A percentile compares a stretch with the other conserved stretches of the same genome.
These are phyloP conservation scores for Calophaca sinica DNA, from an alignment of 306 rosid species.

Conservation along the genomic window DNA sequence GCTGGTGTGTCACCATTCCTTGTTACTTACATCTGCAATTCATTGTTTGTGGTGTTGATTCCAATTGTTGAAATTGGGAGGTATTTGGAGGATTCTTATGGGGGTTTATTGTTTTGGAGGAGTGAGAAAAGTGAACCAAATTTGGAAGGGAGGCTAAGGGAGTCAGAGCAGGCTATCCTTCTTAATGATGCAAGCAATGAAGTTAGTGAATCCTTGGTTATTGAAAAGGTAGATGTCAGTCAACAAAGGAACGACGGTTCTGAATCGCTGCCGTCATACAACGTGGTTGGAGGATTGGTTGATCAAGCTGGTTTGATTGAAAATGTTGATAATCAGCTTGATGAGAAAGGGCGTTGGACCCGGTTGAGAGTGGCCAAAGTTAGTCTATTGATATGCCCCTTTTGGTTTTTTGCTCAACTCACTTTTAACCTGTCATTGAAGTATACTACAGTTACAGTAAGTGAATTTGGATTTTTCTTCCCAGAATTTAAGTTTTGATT, in stretches of 20 bases:
- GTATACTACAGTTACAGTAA: constrained; percentile 95
- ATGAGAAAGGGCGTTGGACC: constrained; percentile 91
- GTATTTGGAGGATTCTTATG: constrained; percentile 71
- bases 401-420: constrained; percentile 97
- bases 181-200: constrained; percentile 52
- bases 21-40: constrained; percentile 90
- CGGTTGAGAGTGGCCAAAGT: constrained; percentile 85
- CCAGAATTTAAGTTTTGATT: constrained; percentile 13
- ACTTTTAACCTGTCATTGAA: constrained; percentile 86
- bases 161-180: constrained; percentile 75
- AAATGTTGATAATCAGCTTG: constrained; percentile 53
- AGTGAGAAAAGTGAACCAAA: constrained; percentile 41
- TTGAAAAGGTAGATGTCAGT: constrained; percentile 41
- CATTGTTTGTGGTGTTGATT: constrained; percentile 84
- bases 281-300: constrained; percentile 37
- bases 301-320: constrained; percentile 37
- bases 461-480: constrained; percentile 30
- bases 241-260: constrained; percentile 37
- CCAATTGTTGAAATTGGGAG: constrained; percentile 85
- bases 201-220: constrained; percentile 45
- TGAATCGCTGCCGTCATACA: constrained; percentile 34
- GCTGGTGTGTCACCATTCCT: constrained; percentile 92
- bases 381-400: constrained; percentile 85
- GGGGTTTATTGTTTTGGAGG: constrained; percentile 68
- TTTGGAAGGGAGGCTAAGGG: constrained; percentile 50